A percentile compares a stretch with the other conserved stretches of the same genome.
Conservation (phyloP, 2,329 filamentous ascomycete genomes). For the Colletotrichum sublineola region DNA sequence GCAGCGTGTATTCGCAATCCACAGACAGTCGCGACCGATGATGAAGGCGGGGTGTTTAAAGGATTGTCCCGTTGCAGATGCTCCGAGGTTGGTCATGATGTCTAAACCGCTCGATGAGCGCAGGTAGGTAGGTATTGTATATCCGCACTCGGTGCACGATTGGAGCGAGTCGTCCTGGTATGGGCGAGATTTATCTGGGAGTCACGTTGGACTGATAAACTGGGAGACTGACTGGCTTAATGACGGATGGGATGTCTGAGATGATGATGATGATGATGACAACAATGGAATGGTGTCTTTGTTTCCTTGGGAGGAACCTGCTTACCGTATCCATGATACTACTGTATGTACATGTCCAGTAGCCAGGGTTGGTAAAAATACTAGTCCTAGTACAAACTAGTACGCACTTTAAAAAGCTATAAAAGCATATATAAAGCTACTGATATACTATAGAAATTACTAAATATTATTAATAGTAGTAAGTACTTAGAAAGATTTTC, state of each 20-base stretch:
- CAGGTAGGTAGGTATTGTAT: background rate
- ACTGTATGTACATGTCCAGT: background rate
- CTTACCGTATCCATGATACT: background rate
- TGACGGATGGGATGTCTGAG: conserved; percentile 15
- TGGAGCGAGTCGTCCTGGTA: background rate
- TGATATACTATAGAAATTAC: too few species aligned
- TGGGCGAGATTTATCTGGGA: background rate
- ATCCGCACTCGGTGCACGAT: background rate
- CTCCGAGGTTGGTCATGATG: background rate
- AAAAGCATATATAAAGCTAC: too few species aligned
- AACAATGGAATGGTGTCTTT: background rate
- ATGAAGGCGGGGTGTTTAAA: background rate
- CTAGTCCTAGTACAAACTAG: too few species aligned
- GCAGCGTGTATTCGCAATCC: conserved; percentile 18
- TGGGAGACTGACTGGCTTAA: background rate
- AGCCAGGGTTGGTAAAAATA: too few species aligned
- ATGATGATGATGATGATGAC: conserved; percentile 12
- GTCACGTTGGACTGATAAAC: background rate
- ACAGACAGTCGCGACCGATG: conserved; percentile 26
- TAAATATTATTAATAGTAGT: too few species aligned
- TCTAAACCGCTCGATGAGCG: background rate
- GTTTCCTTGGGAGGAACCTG: background rate
- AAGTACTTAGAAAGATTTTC: too few species aligned
- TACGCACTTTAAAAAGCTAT: too few species aligned
- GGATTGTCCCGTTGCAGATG: background rate